Percentiles rank a stretch among this genome's conserved stretches.
Evolutionary conservation across 1,139 yeast genomes (phyloP).

Genomic region (Nakaseomyces uthaithaninus): DNA sequence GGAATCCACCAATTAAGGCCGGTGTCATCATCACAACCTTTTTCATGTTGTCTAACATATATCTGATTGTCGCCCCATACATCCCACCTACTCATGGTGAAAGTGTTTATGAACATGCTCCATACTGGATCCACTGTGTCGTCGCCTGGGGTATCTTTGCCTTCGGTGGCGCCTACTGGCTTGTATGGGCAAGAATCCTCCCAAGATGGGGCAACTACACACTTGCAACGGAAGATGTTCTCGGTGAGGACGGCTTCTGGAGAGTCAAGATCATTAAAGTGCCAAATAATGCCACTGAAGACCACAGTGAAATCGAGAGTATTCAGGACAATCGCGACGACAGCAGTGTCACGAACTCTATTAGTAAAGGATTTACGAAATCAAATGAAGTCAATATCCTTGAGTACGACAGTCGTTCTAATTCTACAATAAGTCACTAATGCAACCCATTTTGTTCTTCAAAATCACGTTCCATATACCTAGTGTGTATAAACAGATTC

Average conservation of each 20-base stretch:
- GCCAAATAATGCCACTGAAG: constrained; percentile 13
- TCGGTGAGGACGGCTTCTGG: constrained; percentile 71
- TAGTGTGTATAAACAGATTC: no score
- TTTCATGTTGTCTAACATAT: constrained; percentile 61
- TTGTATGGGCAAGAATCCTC: constrained; percentile 52
- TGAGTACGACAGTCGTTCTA: no score
- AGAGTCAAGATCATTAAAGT: constrained; percentile 49
- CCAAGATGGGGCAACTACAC: constrained; percentile 55
- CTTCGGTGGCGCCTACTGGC: constrained; percentile 64
- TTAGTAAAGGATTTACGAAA: neutral
- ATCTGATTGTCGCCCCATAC: constrained; percentile 72
- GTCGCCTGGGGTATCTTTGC: constrained; percentile 75
- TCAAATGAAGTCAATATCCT: neutral
- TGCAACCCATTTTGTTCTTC: no score
- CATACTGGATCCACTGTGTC: constrained; percentile 77
- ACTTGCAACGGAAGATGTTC: constrained; percentile 49
- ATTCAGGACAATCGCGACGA: neutral
- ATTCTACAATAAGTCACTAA: no score
- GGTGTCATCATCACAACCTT: constrained; percentile 53
- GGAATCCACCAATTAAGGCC: constrained; percentile 75
- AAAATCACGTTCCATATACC: no score
- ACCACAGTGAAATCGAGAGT: neutral
- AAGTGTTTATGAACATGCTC: constrained; percentile 56
- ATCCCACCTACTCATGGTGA: constrained; percentile 65
- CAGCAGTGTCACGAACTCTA: neutral